phyloP scores from a whole-genome alignment of 805 yeast species.

The Lachancea thermotolerans region DNA sequence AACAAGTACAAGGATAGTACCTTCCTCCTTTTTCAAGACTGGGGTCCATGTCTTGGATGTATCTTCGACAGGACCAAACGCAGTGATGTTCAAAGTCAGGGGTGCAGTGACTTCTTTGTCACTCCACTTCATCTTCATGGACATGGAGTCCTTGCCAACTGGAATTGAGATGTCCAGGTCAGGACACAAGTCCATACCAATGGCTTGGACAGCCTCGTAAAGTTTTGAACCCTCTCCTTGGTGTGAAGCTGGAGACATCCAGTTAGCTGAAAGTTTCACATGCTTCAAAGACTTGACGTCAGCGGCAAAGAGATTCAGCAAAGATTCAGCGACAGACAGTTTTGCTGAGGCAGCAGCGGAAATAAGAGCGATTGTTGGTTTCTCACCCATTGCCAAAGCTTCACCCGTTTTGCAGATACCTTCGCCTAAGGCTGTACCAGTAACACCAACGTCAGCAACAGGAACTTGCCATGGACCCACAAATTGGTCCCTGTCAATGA shows the following conservation, averaged over 20 bases:
- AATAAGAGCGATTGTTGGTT: slow-evolving; percentile 83
- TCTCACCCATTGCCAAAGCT: slow-evolving; percentile 96
- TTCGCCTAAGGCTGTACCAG: slow-evolving; percentile 82
- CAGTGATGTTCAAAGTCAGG: slow-evolving; percentile 80
- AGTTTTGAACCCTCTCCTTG: slow-evolving; percentile 92
- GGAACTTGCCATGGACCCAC: slow-evolving; percentile 99
- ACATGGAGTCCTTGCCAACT: slow-evolving; percentile 98
- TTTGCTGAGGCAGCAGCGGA: slow-evolving; percentile 88
- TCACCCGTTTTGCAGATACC: slow-evolving; percentile 76
- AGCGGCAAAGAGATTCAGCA: slow-evolving; percentile 83
- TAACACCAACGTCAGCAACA: slow-evolving; percentile 96
- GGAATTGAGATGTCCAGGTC: slow-evolving; percentile 88
- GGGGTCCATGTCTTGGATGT: slow-evolving; percentile 97
- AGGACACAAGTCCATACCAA: slow-evolving; percentile 91
- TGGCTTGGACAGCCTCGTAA: slow-evolving; percentile 95
- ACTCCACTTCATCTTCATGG: slow-evolving; percentile 98
- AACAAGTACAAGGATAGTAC: slow-evolving; percentile 65
- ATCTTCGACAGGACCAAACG: slow-evolving; percentile 80
- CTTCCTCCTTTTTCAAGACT: slow-evolving; percentile 46
- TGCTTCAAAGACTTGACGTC: slow-evolving; percentile 69
- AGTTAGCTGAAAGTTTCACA: slow-evolving; percentile 88
- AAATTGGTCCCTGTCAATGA: slow-evolving; percentile 95
- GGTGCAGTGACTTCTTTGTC: slow-evolving; percentile 94
- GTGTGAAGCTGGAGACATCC: slow-evolving; percentile 98
- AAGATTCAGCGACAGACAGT: slow-evolving; percentile 91